A percentile compares a stretch with the other conserved stretches of the same genome.
Evolutionary conservation across 148 eudicot genomes (phyloP).

Genomic region (Rhododendron henanense): DNA sequence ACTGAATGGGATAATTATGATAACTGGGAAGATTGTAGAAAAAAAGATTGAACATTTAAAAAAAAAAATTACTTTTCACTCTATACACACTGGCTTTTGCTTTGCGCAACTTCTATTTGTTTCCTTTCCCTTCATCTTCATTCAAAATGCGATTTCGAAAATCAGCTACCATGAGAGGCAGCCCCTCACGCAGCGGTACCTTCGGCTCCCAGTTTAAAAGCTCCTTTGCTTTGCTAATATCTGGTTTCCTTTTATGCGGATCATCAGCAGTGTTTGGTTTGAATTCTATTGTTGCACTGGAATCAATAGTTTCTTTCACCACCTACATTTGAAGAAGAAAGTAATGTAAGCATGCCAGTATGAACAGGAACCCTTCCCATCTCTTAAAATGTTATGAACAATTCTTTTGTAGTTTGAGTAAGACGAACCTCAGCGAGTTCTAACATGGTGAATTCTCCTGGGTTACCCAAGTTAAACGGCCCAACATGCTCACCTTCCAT

Average conservation of each 20-base stretch:
- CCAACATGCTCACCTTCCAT: constrained; percentile 92
- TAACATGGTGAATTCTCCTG: constrained; percentile 91
- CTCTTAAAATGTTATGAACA: background rate
- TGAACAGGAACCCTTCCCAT: background rate
- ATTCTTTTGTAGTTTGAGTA: background rate
- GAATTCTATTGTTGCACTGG: constrained; percentile 71
- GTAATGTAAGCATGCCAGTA: background rate
- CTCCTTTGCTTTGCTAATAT: constrained; percentile 80
- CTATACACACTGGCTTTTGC: constrained; percentile 19
- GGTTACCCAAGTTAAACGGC: constrained; percentile 87
- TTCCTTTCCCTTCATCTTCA: constrained; percentile 73
- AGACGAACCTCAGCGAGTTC: constrained; percentile 82
- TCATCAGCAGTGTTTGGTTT: constrained; percentile 75
- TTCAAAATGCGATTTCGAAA: constrained; percentile 74
- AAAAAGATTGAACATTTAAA: constrained; percentile 11
- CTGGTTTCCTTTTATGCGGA: constrained; percentile 90
- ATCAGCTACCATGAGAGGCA: constrained; percentile 77
- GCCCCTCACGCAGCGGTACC: constrained; percentile 62
- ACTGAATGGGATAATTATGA: background rate
- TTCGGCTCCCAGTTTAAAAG: constrained; percentile 88
- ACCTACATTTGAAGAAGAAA: constrained; percentile 34
- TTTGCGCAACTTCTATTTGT: constrained; percentile 12
- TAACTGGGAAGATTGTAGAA: background rate
- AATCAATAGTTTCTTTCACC: constrained; percentile 75
- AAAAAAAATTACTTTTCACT: constrained; percentile 2